Base-by-base conservation (phyloP, 768 basidiomycete genomes). In the Tephrocybe rancida region DNA sequence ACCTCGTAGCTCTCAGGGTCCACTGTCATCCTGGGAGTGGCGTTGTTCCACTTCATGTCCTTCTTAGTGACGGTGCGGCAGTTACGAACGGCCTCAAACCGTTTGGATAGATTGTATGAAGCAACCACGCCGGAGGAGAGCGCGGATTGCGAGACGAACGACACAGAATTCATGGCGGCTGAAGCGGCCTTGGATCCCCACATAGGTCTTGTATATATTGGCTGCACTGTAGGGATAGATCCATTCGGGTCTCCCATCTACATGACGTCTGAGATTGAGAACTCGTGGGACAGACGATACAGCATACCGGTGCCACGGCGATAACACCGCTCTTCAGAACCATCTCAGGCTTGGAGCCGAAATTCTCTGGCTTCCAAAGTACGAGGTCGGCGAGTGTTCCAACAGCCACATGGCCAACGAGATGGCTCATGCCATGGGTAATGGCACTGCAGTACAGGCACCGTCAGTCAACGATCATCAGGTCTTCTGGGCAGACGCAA, bases 211-310 rank as follows among this genome's bases (percentile, higher is more conserved):
- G 86, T 83, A 56, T 83, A 84, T 66, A 86, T 82, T 0, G 97
- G 97, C 66, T 98, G 95, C 0, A 99, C 92, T 1, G 92, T 91
- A 11, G 97, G 95, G 57, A 99, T 98, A 7, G 94, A 95, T 1
- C 82, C 97, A 69, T 98, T 98, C 0, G 96, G 90, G 41, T 99
- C 97, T 16, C 97, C 97, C 86, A 99, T 90, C 90, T 95, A 60
- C 7, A 57, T 32, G 11, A 38, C 18, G 38, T 3, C 34, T 3
- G 6, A 56, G 50, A 26, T n/a, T 3, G 34, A 50, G 16, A 9
- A 44, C 46, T n/a, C 13, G 19, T 22, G 8, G 10, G n/a, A 24
- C 27, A 48, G 5, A n/a, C 4, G 7, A 27, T 16, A 39, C 1
- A 11, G 44, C 82, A 50, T 54, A 92, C 93, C 78, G 93, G 87